These are phyloP conservation scores for Diaporthe eres DNA, from an alignment of 2,329 filamentous ascomycete species.

Conservation along the genomic window DNA sequence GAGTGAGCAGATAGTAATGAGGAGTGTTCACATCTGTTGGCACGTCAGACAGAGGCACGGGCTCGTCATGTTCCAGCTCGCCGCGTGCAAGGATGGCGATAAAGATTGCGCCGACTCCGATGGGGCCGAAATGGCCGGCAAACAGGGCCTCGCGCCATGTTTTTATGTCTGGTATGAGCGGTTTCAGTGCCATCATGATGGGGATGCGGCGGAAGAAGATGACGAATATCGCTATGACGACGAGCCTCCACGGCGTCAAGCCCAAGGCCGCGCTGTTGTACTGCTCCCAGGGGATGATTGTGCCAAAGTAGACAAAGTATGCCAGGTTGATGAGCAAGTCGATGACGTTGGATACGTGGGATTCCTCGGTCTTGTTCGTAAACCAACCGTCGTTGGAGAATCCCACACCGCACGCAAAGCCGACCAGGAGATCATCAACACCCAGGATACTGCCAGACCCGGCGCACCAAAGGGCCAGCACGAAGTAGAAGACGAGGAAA, in stretches of 20 bases:
- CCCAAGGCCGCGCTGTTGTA: conserved; percentile 85
- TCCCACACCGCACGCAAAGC: conserved; percentile 95
- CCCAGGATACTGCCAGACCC: conserved; percentile 93
- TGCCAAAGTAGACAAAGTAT: conserved; percentile 98
- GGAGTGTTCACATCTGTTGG: conserved; percentile 66
- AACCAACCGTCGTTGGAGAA: conserved; percentile 99
- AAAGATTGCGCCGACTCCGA: conserved; percentile 97
- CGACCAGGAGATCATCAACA: conserved; percentile 93
- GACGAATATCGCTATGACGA: conserved; percentile 94
- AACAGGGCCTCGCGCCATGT: conserved; percentile 98
- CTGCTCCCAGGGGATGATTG: conserved; percentile 95
- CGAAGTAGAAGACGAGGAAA: conserved; percentile 98
- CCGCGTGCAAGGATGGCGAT: conserved; percentile 92
- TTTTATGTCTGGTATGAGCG: conserved; percentile 95
- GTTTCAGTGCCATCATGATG: conserved; percentile 92
- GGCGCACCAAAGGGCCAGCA: conserved; percentile 94
- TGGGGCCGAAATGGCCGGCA: conserved; percentile 96
- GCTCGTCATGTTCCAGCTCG: conserved; percentile 84
- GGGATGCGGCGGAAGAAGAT: conserved; percentile 97
- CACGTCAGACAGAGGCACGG: conserved; percentile 78
- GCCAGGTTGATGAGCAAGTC: conserved; percentile 96
- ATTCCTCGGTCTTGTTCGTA: conserved; percentile 96
- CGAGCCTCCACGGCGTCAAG: conserved; percentile 87
- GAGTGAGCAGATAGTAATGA: conserved; percentile 79
- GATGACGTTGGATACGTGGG: conserved; percentile 99